Evolutionary conservation across 2,329 filamentous ascomycete genomes (phyloP), one percentile per base, ranked within the genome.

Genomic region (Colletotrichum neosansevieriae): DNA sequence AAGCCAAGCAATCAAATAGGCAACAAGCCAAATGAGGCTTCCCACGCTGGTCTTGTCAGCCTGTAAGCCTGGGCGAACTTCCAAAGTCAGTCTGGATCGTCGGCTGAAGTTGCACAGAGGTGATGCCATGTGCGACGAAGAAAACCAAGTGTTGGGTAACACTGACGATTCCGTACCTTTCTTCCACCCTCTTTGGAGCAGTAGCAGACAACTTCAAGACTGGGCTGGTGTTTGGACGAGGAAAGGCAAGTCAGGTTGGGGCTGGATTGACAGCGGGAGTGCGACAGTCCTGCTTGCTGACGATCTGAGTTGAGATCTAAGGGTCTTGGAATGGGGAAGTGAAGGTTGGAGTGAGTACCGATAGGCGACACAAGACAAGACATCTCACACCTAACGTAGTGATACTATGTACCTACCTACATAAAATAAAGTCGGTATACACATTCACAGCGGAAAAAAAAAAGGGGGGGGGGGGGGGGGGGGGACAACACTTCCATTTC

Each of bases 151-250:
- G 21, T 21, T 21, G 21, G 21, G 21, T 21, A 4, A 21, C 50
- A 53, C 50, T 36, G 50, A 53, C 50, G 29, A 21, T 21, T 3
- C 21, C 21, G 21, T 21, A 0, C 24, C 34, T 53, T 38, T 38
- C 4, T 45, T 2, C 13, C 42, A 5, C 42, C 12, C 12, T 15
- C 42, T 13, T 38, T 9, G 7, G 36, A 13, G 36, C 0, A 4
- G 49, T 32, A 24, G 2, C 9, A 32, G 19, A 17, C 51, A 54
- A 38, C 12, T 38, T 12, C 10, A 6, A 54, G 34, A 54, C 51
- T 17, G 19, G n/a, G 53, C 6, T 5, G 36, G 54, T 60, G 36
- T 65, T 60, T 45, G 38, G 56, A 61, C 21, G 21, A 21, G 21
- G 21, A 21, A 21, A 21, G 38, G 11, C 29, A 53, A 34, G 24